Evolutionary conservation across 306 rosid genomes (phyloP).

Genomic region (Fragaria vesca): DNA sequence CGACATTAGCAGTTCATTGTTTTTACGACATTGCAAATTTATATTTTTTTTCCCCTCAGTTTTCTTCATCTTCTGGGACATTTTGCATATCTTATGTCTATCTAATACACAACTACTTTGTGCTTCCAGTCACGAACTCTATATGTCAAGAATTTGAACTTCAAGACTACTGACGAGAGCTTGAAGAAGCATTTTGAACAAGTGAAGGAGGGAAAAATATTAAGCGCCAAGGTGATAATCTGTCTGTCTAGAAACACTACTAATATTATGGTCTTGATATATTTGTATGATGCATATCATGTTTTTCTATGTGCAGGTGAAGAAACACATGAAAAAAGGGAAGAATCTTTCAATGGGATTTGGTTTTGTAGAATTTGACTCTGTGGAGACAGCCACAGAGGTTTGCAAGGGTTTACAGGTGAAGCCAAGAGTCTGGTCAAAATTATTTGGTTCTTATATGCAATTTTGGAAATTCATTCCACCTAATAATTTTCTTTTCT

Average conservation of each 20-base stretch:
- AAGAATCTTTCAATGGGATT: slow-evolving; percentile 85
- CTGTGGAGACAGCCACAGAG: slow-evolving; percentile 67
- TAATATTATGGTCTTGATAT: slow-evolving; percentile 4
- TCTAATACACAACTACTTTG: slow-evolving; percentile 4
- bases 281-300: slow-evolving; percentile 15
- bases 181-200: slow-evolving; percentile 69
- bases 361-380: slow-evolving; percentile 85
- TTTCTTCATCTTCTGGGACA: neutral
- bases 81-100: slow-evolving; percentile 7
- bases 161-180: slow-evolving; percentile 69
- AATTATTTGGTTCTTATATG: slow-evolving; percentile 4
- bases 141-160: slow-evolving; percentile 93
- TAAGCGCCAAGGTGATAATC: slow-evolving; percentile 71
- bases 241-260: slow-evolving; percentile 6
- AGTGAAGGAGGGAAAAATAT: slow-evolving; percentile 65
- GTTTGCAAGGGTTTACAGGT: slow-evolving; percentile 77
- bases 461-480: slow-evolving; percentile 27
- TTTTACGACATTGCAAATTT: too few species aligned
- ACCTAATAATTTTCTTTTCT: slow-evolving; percentile 23
- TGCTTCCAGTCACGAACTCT: slow-evolving; percentile 72
- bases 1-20: too few species aligned
- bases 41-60: too few species aligned
- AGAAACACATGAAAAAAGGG: slow-evolving; percentile 83
- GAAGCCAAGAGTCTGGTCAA: slow-evolving; percentile 15
- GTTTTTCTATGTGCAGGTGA: slow-evolving; percentile 50